phyloP scores from a whole-genome alignment of 805 yeast species.

The Starmerella bacillaris region DNA sequence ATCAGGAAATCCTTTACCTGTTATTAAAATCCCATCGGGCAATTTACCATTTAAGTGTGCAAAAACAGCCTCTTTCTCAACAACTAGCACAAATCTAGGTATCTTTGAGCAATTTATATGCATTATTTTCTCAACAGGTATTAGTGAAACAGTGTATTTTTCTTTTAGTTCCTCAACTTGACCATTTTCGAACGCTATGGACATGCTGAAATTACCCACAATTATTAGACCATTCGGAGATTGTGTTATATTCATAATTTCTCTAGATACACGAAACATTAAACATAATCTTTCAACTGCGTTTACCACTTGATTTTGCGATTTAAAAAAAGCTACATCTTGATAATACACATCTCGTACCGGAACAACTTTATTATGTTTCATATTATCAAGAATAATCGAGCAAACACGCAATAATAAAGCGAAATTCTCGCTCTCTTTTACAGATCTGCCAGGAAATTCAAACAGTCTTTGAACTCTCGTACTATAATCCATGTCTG shows the following conservation, averaged over 20 bases:
- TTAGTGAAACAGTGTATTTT: constrained; percentile 17
- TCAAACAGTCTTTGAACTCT: neutral
- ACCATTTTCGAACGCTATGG: constrained; percentile 10
- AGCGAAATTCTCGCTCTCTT: constrained; percentile 1
- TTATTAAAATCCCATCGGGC: constrained; percentile 25
- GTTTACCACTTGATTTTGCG: constrained; percentile 29
- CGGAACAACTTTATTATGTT: constrained; percentile 19
- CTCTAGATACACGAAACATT: constrained; percentile 26
- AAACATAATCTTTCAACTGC: constrained; percentile 26
- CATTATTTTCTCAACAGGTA: constrained; percentile 24
- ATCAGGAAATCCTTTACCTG: constrained; percentile 58
- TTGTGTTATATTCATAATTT: constrained; percentile 30
- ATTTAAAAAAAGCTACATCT: constrained; percentile 34
- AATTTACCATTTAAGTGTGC: constrained; percentile 19
- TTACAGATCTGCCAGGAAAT: constrained; percentile 9
- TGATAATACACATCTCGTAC: constrained; percentile 42
- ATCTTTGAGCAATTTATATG: constrained; percentile 12
- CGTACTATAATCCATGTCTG: neutral
- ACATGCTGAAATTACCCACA: constrained; percentile 27
- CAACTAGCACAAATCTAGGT: constrained; percentile 25
- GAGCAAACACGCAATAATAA: constrained; percentile 10
- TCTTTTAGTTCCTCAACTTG: constrained; percentile 10
- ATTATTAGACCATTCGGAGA: constrained; percentile 39
- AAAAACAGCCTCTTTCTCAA: constrained; percentile 36
- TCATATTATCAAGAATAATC: constrained; percentile 13